Evolutionary conservation across 495 filamentous ascomycete species (phyloP), one percentile per base, ranked within the genome.

Genomic region (Tuber melanosporum): DNA sequence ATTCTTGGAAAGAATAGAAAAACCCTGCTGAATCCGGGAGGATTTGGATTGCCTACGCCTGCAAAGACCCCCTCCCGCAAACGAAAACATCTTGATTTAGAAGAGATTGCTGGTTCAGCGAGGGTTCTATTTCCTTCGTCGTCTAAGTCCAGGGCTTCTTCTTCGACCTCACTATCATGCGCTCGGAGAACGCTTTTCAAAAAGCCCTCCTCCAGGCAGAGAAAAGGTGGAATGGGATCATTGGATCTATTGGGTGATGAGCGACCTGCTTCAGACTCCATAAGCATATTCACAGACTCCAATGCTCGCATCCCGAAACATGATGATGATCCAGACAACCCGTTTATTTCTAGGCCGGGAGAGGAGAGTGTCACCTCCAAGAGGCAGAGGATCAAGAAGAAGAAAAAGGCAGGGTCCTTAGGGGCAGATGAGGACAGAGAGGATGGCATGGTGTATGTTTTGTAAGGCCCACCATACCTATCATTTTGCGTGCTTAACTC

Each of bases 241-340:
- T 46, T 80, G n/a, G 74, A 79, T 45, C 45, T 80, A 43, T 91
- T 91, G 81, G 86, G 84, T 45, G 90, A 89, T 36, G 88, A 91
- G 36, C 86, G 88, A 7, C 81, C 85, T 71, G 80, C 83, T 17
- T 86, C 85, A n/a, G 85, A 87, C 62, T 83, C 88, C 17, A 93
- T 98, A 77, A 85, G 89, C 79, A 97, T 99, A 74, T 97, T 90
- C 83, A 98, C 94, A 15, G 95, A 99, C 81, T 92, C 92, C 4
- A 91, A 92, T 82, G 94, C 96, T 81, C 91, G 93, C 69, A 86
- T 97, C 47, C 95, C 95, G 43, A 89, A 91, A 82, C 75, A 89
- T 6, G 92, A 92, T 82, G 77, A 85, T 42, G 89, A 85, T 74
- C 83, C 87, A 77, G 89, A 91, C 4, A 98, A 97, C 79, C 93